Evolutionary conservation across 257 asterid species (phyloP).

Genomic region (Nicotiana noctiflora): DNA sequence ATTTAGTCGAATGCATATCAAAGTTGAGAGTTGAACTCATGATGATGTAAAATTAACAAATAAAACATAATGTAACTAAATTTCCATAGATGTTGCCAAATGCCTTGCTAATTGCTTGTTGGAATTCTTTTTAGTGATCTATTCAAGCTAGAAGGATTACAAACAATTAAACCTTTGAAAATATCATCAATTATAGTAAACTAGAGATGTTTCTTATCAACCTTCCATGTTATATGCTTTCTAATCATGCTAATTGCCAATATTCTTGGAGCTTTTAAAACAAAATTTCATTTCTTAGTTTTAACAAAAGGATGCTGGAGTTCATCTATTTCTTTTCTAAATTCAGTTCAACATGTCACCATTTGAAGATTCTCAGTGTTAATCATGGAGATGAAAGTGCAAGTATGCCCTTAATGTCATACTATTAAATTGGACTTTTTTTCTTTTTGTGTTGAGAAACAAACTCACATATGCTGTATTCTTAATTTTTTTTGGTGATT

Average conservation of each 20-base stretch:
- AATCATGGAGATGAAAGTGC: neutral
- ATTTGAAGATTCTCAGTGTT: neutral
- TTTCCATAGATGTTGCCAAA: too few relatives aligned
- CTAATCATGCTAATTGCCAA: neutral
- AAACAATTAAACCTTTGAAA: too few relatives aligned
- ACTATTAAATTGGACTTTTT: too few relatives aligned
- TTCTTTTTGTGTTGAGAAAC: neutral
- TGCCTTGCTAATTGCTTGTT: too few relatives aligned
- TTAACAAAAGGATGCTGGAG: neutral
- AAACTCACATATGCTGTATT: neutral
- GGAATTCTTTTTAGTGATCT: too few relatives aligned
- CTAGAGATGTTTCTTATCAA: too few relatives aligned
- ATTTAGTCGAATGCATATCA: neutral
- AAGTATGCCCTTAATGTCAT: neutral
- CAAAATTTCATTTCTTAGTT: neutral
- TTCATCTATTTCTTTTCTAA: neutral
- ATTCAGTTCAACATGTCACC: neutral
- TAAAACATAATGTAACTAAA: neutral
- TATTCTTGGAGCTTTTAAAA: too few relatives aligned
- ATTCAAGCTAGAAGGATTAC: too few relatives aligned
- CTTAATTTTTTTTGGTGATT: neutral
- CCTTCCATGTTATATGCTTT: too few relatives aligned
- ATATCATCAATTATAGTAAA: too few relatives aligned
- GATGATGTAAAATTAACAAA: neutral
- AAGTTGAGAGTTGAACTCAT: neutral